These are phyloP conservation scores for Tillandsia fasciculata DNA, from an alignment of 176 grass and related monocot species.

Conservation along the genomic window DNA sequence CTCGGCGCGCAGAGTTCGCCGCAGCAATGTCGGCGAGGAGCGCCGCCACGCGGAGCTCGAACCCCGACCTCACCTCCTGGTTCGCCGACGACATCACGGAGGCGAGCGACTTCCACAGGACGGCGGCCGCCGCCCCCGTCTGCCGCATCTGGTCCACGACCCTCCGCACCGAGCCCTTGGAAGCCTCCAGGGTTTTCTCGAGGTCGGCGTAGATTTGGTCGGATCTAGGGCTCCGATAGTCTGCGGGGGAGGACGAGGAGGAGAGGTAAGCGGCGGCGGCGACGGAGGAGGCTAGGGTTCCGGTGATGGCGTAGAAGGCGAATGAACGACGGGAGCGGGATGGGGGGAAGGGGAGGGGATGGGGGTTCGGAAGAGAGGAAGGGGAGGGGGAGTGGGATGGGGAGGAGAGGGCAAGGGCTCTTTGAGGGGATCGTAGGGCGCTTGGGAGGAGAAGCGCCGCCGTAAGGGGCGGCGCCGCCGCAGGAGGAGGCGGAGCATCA, in stretches of 20 bases:
- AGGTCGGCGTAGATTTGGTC: constrained; percentile 40
- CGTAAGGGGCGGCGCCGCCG: constrained; percentile 5
- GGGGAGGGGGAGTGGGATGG: neutral
- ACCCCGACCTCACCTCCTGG: constrained; percentile 75
- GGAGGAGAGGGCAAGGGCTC: neutral
- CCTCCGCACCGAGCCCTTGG: constrained; percentile 55
- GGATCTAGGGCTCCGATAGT: constrained; percentile 22
- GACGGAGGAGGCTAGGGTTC: constrained; percentile 26
- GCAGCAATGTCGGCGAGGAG: constrained; percentile 82
- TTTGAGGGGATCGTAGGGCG: neutral
- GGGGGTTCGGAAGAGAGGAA: constrained; percentile 9
- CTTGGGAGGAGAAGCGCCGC: constrained; percentile 19
- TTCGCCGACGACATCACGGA: constrained; percentile 86
- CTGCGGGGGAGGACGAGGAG: constrained; percentile 20
- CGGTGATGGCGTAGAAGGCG: constrained; percentile 12
- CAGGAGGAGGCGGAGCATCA: constrained; percentile 31
- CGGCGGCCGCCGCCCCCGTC: constrained; percentile 49
- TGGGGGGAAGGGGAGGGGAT: neutral
- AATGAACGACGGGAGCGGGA: neutral
- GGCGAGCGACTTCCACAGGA: constrained; percentile 64
- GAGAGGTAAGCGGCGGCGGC: constrained; percentile 17
- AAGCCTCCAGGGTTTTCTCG: constrained; percentile 56
- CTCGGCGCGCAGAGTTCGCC: constrained; percentile 47
- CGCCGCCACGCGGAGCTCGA: constrained; percentile 84
- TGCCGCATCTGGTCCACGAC: constrained; percentile 60